phyloP scores from a whole-genome alignment of 2,329 filamentous ascomycete genomes.

The Trichophyton equinum region DNA sequence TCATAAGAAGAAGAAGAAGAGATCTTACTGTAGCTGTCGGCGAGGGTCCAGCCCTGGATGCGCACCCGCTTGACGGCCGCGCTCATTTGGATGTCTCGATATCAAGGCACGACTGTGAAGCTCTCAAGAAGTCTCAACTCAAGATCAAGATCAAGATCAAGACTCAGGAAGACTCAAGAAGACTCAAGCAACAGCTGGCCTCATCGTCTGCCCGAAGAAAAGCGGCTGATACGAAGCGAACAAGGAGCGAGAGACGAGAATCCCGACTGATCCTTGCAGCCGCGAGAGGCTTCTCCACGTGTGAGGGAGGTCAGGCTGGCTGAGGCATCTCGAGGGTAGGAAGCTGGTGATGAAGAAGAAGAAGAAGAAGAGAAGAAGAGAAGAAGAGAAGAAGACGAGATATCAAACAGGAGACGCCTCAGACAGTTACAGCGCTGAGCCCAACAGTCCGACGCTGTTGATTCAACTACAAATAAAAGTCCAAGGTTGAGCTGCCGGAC shows the following conservation, averaged over 20 bases:
- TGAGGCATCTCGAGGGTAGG: too few species aligned
- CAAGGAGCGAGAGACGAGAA: too few species aligned
- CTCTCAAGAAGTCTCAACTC: too few species aligned
- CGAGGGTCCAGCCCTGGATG: conserved; percentile 29
- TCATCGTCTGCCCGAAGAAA: background rate
- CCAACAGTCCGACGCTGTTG: too few species aligned
- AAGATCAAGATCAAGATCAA: too few species aligned
- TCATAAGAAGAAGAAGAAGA: conserved; percentile 5
- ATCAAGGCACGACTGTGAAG: background rate
- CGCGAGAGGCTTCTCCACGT: background rate
- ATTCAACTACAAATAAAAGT: too few species aligned
- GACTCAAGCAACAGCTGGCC: background rate
- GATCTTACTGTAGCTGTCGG: conserved; percentile 27
- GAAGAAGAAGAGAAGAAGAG: too few species aligned
- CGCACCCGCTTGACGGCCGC: conserved; percentile 28
- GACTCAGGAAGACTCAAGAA: too few species aligned
- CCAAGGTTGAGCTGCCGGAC: too few species aligned
- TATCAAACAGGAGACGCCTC: background rate
- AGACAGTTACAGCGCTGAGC: too few species aligned
- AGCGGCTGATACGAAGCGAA: background rate
- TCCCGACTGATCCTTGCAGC: background rate
- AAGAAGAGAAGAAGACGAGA: background rate
- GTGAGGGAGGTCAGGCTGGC: too few species aligned
- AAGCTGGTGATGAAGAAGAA: too few species aligned
- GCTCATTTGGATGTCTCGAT: conserved; percentile 21